These are phyloP conservation scores for Wilcoxina mikolae DNA, from an alignment of 495 filamentous ascomycete genomes.

Conservation along the genomic window DNA sequence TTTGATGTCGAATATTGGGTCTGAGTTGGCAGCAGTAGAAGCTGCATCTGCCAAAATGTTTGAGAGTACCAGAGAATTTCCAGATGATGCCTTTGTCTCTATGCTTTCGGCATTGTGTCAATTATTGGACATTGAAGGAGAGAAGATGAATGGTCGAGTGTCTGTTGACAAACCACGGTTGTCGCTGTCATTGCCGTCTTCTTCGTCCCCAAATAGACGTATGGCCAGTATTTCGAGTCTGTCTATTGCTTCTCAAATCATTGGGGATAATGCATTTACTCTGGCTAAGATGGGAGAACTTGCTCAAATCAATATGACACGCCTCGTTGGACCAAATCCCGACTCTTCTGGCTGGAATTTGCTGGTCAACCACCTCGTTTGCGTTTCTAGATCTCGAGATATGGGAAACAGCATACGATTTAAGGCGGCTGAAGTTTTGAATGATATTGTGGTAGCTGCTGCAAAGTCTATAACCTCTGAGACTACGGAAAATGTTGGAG, in stretches of 20 bases:
- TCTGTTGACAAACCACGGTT: slow-evolving; percentile 17
- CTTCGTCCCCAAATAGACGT: slow-evolving; percentile 34
- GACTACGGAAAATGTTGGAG: slow-evolving; percentile 37
- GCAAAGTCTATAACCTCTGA: slow-evolving; percentile 38
- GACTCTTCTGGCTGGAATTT: slow-evolving; percentile 58
- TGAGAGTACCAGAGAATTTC: slow-evolving; percentile 79
- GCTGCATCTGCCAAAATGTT: slow-evolving; percentile 73
- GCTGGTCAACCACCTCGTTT: slow-evolving; percentile 54
- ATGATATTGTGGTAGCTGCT: slow-evolving; percentile 54
- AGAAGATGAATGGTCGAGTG: slow-evolving; percentile 18
- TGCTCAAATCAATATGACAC: slow-evolving; percentile 60
- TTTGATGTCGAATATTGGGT: slow-evolving; percentile 49
- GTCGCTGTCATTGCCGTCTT: slow-evolving; percentile 29
- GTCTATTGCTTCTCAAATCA: slow-evolving; percentile 36
- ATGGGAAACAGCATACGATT: slow-evolving; percentile 49
- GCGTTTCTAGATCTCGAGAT: slow-evolving; percentile 40
- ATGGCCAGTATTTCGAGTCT: slow-evolving; percentile 46
- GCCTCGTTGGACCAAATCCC: slow-evolving; percentile 50
- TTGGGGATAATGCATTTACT: slow-evolving; percentile 59
- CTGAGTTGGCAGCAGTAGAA: slow-evolving; percentile 76
- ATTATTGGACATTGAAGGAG: slow-evolving; percentile 39
- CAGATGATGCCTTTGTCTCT: slow-evolving; percentile 63
- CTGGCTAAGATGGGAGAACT: slow-evolving; percentile 69
- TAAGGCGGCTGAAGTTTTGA: slow-evolving; percentile 57
- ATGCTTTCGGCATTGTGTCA: slow-evolving; percentile 60